phyloP scores from a whole-genome alignment of 2,329 filamentous ascomycete species.

The Diaporthe ampelina region DNA sequence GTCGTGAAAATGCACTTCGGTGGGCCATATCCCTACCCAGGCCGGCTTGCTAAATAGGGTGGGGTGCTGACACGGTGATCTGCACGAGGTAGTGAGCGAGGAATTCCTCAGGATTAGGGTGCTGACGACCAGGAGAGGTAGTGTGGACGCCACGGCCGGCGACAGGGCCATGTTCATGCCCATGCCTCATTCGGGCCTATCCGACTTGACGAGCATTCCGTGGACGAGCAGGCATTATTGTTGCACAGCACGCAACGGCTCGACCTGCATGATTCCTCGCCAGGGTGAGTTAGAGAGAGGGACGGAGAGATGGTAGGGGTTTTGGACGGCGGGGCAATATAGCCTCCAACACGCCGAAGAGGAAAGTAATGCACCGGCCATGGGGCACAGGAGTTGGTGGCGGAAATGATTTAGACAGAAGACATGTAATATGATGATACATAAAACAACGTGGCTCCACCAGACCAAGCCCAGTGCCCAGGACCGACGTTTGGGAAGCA shows the following conservation, averaged over 20 bases:
- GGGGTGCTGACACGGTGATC: slow-evolving; percentile 30
- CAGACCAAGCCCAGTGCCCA: slow-evolving; percentile 40
- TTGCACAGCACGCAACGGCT: slow-evolving; percentile 22
- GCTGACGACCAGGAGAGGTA: slow-evolving; percentile 18
- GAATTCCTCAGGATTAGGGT: slow-evolving; percentile 25
- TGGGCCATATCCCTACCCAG: neutral
- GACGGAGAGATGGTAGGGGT: neutral
- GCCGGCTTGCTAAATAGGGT: slow-evolving; percentile 3
- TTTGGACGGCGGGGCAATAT: slow-evolving; percentile 7
- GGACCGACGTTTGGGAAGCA: slow-evolving; percentile 42
- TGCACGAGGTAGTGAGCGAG: slow-evolving; percentile 31
- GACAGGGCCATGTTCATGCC: neutral
- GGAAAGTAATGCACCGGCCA: slow-evolving; percentile 11
- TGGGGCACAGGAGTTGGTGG: slow-evolving; percentile 26
- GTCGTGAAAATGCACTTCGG: slow-evolving; percentile 16
- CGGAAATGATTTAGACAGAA: slow-evolving; percentile 38
- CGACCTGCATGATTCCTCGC: slow-evolving; percentile 27
- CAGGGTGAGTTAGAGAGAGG: neutral
- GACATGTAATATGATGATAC: slow-evolving; percentile 47
- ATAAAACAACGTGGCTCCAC: slow-evolving; percentile 55
- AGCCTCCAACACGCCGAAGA: slow-evolving; percentile 21
- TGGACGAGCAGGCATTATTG: slow-evolving; percentile 16
- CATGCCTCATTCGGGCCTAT: slow-evolving; percentile 16
- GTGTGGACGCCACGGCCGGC: slow-evolving; percentile 5
- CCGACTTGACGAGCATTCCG: slow-evolving; percentile 1